phyloP scores from a whole-genome alignment of 768 basidiomycete genomes.

The Dioszegia crocea region DNA sequence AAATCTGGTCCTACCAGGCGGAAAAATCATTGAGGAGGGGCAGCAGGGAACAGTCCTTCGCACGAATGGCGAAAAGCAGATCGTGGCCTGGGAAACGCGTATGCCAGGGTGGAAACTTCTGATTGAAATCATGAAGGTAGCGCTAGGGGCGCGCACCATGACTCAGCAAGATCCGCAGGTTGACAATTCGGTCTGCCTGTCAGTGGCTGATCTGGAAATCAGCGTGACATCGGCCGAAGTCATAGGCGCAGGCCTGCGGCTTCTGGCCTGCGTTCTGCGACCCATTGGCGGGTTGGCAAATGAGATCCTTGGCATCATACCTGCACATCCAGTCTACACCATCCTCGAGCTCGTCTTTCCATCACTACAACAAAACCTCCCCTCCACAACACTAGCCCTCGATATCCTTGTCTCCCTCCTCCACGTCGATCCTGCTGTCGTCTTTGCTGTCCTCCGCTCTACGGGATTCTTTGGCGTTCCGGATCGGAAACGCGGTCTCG shows the following conservation, averaged over 20 bases:
- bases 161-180: slow-evolving; percentile 1
- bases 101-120: slow-evolving; percentile 77
- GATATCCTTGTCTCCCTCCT: slow-evolving; percentile 55
- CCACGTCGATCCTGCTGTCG: slow-evolving; percentile 63
- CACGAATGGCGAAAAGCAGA: slow-evolving; percentile 62
- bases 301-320: slow-evolving; percentile 68
- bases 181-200: slow-evolving; percentile 15
- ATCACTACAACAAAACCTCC: slow-evolving; percentile 53
- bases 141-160: slow-evolving; percentile 16
- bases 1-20: slow-evolving; percentile 53
- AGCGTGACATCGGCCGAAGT: slow-evolving; percentile 62
- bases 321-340: slow-evolving; percentile 51
- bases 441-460: slow-evolving; percentile 83
- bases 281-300: slow-evolving; percentile 62
- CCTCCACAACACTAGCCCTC: slow-evolving; percentile 66
- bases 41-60: slow-evolving; percentile 65
- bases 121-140: slow-evolving; percentile 64
- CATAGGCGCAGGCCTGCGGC: slow-evolving; percentile 70
- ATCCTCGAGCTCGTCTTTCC: slow-evolving; percentile 10
- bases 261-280: slow-evolving; percentile 71
- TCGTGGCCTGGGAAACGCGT: slow-evolving; percentile 73
- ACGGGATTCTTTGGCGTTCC: slow-evolving; percentile 58
- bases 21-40: slow-evolving; percentile 63
- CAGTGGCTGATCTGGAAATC: slow-evolving; percentile 56
- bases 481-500: slow-evolving; percentile 22